Base-by-base conservation (phyloP, 2,329 filamentous ascomycete species). In the Stachybotrys echinatus region DNA sequence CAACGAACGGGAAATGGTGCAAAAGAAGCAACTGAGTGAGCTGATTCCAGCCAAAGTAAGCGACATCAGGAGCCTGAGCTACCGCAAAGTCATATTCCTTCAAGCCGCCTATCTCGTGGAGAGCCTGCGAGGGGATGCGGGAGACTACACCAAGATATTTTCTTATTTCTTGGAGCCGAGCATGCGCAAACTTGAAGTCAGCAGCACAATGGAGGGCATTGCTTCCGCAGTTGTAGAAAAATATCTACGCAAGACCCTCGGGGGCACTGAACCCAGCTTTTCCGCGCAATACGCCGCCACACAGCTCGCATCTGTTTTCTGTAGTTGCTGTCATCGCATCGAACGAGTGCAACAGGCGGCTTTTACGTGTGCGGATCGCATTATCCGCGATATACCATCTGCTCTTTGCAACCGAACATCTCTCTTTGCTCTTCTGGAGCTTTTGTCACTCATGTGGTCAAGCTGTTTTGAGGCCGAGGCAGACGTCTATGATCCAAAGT, bases 91-190 rank as follows among this genome's bases (percentile, higher is more conserved):
- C 21, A 89, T 97, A 44, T 99, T 97, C 62, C 73, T 99, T 14
- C 94, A 95, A 61, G 87, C 95, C 3, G 88, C 92, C 2, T 87
- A 95, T 58, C 74, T 97, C 2, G 85, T 99, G 6, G 95, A 97
- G 65, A 92, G 84, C 52, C 74, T 99, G 22, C 85, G 95, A 52
- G 92, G 92, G 19, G 85, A 88, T 50, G 81, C 88, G 7, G 94
- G 94, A 10, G 88, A 96, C 63, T 97, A 92, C 66, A 95, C 90
- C 21, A 90, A 92, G 62, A 86, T 91, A 4, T 73, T 97, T 42
- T 87, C 84, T 0, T 99, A 99, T 69, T 99, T 97, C 68, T 74
- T 95, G n/a, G 94, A 99, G 61, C 91, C 91, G 6, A 92, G 89
- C 59, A 87, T 86, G 81, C 77, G 81, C 37, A 79, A 74, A 51